Percentiles rank a stretch among this genome's conserved stretches.
Conservation (phyloP, 768 basidiomycete genomes). For the Podaxis sp. region DNA sequence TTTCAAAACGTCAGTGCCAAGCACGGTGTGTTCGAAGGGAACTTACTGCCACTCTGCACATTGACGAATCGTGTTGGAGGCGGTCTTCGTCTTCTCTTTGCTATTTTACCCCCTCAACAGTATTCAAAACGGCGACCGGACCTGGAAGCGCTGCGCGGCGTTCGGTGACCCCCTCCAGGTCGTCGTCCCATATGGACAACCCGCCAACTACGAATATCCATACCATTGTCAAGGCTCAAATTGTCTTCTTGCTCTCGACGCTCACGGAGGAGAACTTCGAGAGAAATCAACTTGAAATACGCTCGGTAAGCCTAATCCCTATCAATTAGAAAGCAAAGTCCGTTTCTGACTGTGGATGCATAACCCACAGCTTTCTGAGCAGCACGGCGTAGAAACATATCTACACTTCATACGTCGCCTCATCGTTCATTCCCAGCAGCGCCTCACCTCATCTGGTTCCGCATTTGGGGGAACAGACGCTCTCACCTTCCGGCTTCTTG, state of each 20-base stretch:
- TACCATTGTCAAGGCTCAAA: slow-evolving; percentile 95
- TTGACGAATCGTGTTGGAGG: slow-evolving; percentile 44
- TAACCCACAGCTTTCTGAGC: slow-evolving; percentile 79
- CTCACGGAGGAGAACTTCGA: slow-evolving; percentile 97
- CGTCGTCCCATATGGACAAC: slow-evolving; percentile 80
- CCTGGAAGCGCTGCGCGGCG: slow-evolving; percentile 68
- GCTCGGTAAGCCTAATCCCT: slow-evolving; percentile 65
- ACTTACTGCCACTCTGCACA: slow-evolving; percentile 40
- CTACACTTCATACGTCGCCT: slow-evolving; percentile 96
- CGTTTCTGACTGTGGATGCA: slow-evolving; percentile 15
- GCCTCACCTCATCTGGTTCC: slow-evolving; percentile 59
- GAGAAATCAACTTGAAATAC: slow-evolving; percentile 91
- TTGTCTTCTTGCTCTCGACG: slow-evolving; percentile 94
- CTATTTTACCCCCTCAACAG: slow-evolving; percentile 38
- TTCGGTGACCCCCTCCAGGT: slow-evolving; percentile 77
- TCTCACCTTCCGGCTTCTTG: slow-evolving; percentile 80
- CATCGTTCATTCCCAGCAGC: slow-evolving; percentile 82
- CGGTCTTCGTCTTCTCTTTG: slow-evolving; percentile 36
- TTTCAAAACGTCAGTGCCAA: slow-evolving; percentile 23
- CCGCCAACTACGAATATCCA: slow-evolving; percentile 84
- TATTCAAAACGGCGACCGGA: slow-evolving; percentile 69
- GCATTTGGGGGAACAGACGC: slow-evolving; percentile 74
- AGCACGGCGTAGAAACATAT: slow-evolving; percentile 96
- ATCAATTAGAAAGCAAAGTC: slow-evolving; percentile 15
- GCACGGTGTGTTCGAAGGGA: slow-evolving; percentile 23